Conservation (phyloP, 2,329 filamentous ascomycete species). For the Penicillium sp. region DNA sequence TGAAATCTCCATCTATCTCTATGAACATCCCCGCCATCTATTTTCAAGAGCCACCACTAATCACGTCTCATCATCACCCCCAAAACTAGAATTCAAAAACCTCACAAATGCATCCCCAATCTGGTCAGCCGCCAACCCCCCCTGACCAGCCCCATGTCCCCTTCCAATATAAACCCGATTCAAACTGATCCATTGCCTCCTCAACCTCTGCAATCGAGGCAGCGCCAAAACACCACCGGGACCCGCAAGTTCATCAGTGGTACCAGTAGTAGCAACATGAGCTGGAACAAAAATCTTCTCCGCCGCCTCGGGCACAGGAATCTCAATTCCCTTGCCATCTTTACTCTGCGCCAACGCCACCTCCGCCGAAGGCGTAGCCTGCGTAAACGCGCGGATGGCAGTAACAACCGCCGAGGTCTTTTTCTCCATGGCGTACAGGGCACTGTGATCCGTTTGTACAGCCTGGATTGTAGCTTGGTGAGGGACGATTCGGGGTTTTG, state of each 20-base stretch:
- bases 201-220: constrained; percentile 45
- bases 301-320: constrained; percentile 34
- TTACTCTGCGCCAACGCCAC: constrained; percentile 33
- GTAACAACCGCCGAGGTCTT: constrained; percentile 43
- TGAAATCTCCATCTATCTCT: constrained; percentile 4
- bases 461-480: constrained; percentile 48
- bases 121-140: constrained; percentile 34
- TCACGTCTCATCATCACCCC: constrained; percentile 20
- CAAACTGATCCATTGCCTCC: constrained; percentile 49
- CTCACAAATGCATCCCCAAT: constrained; percentile 48
- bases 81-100: constrained; percentile 48
- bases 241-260: constrained; percentile 45
- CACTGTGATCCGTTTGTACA: constrained; percentile 39
- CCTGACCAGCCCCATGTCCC: constrained; percentile 36
- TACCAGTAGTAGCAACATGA: constrained; percentile 36
- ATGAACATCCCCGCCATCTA: background rate
- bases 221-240: constrained; percentile 43
- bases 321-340: constrained; percentile 32
- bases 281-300: constrained; percentile 38
- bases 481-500: constrained; percentile 34
- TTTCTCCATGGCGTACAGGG: constrained; percentile 47
- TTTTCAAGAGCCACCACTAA: background rate
- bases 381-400: constrained; percentile 44
- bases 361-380: constrained; percentile 39
- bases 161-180: constrained; percentile 43